Conservation (phyloP, 176 grass and related monocot genomes). For the Oryza punctata region DNA sequence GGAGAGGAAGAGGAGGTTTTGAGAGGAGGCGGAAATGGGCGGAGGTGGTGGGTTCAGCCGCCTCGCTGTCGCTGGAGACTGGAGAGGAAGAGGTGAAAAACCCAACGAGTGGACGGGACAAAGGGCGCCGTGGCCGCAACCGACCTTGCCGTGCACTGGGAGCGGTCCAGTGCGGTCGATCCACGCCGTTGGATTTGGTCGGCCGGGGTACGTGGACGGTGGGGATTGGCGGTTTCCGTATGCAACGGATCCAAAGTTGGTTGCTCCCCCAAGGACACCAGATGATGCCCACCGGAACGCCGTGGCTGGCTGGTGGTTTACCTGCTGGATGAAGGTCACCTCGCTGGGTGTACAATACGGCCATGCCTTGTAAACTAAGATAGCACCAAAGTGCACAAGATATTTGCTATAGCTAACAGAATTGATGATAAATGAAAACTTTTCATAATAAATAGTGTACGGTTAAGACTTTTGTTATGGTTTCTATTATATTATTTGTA, state of each 20-base stretch:
- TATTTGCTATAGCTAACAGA: not conserved
- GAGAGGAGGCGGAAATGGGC: conserved; percentile 19
- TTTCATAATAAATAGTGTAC: too few species aligned
- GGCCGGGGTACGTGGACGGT: not conserved
- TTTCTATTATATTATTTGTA: too few species aligned
- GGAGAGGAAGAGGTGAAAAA: not conserved
- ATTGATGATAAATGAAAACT: too few species aligned
- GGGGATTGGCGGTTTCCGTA: not conserved
- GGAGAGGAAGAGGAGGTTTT: not conserved
- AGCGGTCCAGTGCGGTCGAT: not conserved
- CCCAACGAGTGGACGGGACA: conserved; percentile 55
- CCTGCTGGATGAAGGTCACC: too few species aligned
- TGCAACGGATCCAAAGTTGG: not conserved
- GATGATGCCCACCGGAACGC: not conserved
- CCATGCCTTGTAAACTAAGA: too few species aligned
- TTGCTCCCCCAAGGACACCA: not conserved
- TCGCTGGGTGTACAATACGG: too few species aligned
- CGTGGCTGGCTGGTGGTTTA: not conserved
- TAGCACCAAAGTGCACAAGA: not conserved
- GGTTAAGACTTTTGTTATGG: too few species aligned
- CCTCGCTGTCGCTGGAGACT: conserved; percentile 23
- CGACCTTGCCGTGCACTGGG: conserved; percentile 2
- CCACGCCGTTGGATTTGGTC: not conserved
- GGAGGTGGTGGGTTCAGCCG: conserved; percentile 31
- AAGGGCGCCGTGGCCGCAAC: too few species aligned